A percentile compares a stretch with the other conserved stretches of the same genome.
Conservation (phyloP, 805 yeast species). For the Ogataea nonfermentans region DNA sequence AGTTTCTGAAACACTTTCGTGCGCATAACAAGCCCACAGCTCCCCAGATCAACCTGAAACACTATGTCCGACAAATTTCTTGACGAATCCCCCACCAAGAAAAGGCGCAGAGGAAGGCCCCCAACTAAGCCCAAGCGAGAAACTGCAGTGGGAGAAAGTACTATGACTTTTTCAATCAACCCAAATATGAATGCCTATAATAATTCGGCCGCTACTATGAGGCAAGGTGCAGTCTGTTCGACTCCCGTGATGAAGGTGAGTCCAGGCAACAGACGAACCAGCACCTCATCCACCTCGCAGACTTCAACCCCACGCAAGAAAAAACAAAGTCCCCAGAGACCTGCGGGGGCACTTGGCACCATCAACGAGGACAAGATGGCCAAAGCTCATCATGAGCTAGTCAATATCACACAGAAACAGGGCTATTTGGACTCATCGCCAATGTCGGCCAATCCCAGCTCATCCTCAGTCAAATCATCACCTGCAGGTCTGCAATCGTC, state of each 20-base stretch:
- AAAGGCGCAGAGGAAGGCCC: conserved; percentile 33
- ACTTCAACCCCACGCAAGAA: conserved; percentile 14
- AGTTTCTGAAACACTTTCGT: not conserved
- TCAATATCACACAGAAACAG: conserved; percentile 19
- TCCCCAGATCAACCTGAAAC: conserved; percentile 5
- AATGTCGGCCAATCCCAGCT: conserved; percentile 12
- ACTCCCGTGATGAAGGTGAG: conserved; percentile 35
- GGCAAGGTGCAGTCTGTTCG: conserved; percentile 30
- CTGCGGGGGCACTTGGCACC: conserved; percentile 7
- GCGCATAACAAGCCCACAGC: not conserved
- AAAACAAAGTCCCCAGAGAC: conserved; percentile 1
- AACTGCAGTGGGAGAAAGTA: conserved; percentile 27
- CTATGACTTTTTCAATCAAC: conserved; percentile 24
- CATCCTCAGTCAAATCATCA: conserved; percentile 16
- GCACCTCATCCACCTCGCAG: conserved; percentile 14
- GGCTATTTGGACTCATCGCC: conserved; percentile 19
- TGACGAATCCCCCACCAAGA: conserved; percentile 24
- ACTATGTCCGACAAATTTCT: conserved; percentile 18
- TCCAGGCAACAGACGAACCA: conserved; percentile 24
- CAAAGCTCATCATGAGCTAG: conserved; percentile 24
- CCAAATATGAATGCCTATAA: conserved; percentile 24
- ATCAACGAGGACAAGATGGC: conserved; percentile 14
- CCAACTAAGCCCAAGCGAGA: conserved; percentile 24
- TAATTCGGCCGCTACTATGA: conserved; percentile 30
- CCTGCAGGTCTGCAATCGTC: conserved; percentile 23